These are phyloP conservation scores for Lolium rigidum DNA, from an alignment of 176 grass and related monocot species.

Conservation along the genomic window DNA sequence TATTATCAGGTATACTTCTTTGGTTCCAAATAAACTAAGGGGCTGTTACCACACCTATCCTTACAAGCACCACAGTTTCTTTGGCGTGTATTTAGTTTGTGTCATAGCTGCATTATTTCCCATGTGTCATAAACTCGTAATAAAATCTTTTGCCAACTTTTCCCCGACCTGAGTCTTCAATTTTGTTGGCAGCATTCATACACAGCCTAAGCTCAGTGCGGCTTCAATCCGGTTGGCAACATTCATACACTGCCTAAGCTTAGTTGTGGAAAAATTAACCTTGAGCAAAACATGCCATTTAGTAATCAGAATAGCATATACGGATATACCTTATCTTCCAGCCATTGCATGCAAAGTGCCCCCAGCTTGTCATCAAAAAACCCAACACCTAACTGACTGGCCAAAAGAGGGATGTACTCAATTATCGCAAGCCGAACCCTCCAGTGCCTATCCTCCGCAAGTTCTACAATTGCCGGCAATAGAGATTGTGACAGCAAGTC, in stretches of 20 bases:
- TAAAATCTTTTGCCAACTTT: background rate
- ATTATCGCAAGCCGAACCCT: constrained; percentile 96
- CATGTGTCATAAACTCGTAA: too few species aligned
- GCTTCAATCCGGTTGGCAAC: too few species aligned
- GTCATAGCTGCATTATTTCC: background rate
- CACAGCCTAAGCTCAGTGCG: background rate
- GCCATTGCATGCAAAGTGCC: constrained; percentile 97
- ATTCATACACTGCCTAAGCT: background rate
- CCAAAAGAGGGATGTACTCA: constrained; percentile 92
- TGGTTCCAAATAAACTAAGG: too few species aligned
- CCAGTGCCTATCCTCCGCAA: constrained; percentile 97
- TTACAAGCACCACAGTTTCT: background rate
- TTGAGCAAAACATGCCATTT: background rate
- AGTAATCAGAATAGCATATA: constrained; percentile 30
- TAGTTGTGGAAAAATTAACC: background rate
- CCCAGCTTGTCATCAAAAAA: constrained; percentile 97
- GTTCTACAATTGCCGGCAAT: constrained; percentile 89
- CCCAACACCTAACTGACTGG: constrained; percentile 88
- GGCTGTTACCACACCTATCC: background rate
- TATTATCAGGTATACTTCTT: too few species aligned
- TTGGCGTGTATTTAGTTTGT: background rate
- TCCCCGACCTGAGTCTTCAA: background rate
- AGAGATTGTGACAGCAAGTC: constrained; percentile 94
- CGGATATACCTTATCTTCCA: constrained; percentile 89
- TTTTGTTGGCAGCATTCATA: background rate